Percentiles rank a stretch among this genome's conserved stretches.
These are phyloP conservation scores for Pelargonium myrrhifolium DNA, from an alignment of 441 rosid species.

Conservation along the genomic window DNA sequence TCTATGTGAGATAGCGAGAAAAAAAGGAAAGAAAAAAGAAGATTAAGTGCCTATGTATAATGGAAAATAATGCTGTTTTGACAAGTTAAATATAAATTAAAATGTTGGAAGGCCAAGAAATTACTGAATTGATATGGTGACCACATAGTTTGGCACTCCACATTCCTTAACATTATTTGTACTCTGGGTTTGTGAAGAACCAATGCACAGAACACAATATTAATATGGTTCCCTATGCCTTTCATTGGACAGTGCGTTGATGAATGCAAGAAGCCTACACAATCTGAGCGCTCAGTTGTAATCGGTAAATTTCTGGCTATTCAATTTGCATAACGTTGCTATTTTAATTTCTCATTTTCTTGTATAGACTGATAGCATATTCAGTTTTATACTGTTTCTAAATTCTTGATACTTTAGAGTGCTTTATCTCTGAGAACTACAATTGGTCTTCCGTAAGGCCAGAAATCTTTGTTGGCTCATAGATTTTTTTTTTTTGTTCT, in stretches of 20 bases:
- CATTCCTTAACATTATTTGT: background rate
- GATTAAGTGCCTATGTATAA: no score
- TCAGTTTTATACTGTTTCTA: background rate
- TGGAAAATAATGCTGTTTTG: background rate
- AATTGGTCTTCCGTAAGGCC: background rate
- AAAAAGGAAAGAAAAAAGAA: no score
- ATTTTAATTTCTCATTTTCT: background rate
- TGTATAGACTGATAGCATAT: background rate
- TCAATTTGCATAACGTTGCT: background rate
- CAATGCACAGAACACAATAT: background rate
- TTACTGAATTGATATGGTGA: no score
- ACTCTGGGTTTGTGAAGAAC: background rate
- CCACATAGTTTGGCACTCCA: no score
- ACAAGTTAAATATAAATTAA: background rate
- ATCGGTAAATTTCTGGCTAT: conserved; percentile 19
- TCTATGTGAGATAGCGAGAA: no score
- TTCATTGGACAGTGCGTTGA: conserved; percentile 40
- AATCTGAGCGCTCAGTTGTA: conserved; percentile 23
- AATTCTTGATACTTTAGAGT: background rate
- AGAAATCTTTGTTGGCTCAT: background rate
- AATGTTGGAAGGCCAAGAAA: background rate
- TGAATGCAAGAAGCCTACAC: conserved; percentile 25
- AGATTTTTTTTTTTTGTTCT: background rate
- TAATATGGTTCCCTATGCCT: conserved; percentile 14
- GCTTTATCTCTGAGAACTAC: background rate